Percentiles rank a stretch among this genome's conserved stretches.
Evolutionary conservation across 441 rosid species (phyloP).

Genomic region (Erodium texanum): DNA sequence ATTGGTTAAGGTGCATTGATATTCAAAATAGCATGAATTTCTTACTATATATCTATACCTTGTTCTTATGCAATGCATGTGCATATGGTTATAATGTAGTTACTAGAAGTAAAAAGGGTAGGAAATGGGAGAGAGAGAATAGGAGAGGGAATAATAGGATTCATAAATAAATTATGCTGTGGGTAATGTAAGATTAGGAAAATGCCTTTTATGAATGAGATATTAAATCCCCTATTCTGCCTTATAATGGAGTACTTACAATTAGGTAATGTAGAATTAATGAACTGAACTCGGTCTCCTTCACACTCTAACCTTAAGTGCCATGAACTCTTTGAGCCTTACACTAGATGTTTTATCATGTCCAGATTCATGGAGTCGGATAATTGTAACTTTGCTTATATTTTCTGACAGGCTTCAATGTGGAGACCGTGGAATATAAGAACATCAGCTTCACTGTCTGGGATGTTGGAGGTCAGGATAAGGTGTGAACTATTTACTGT

Average conservation of each 20-base stretch:
- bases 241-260: neutral
- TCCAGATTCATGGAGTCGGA: neutral
- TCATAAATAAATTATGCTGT: neutral
- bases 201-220: neutral
- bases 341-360: neutral
- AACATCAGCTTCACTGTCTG: too few relatives aligned
- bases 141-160: too few relatives aligned
- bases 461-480: constrained; percentile 28
- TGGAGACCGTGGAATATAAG: constrained; percentile 25
- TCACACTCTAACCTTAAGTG: neutral
- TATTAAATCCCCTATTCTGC: neutral
- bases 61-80: neutral
- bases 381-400: neutral
- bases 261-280: neutral
- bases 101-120: too few relatives aligned
- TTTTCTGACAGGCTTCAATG: constrained; percentile 19
- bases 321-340: neutral
- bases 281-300: neutral
- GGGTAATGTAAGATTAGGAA: neutral
- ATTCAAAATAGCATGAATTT: neutral
- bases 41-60: too few relatives aligned
- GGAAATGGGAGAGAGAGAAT: neutral
- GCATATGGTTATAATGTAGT: neutral
- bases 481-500: constrained; percentile 10
- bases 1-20: neutral